Base-by-base conservation (phyloP, 495 filamentous ascomycete genomes). In the Aspergillus indologenus region DNA sequence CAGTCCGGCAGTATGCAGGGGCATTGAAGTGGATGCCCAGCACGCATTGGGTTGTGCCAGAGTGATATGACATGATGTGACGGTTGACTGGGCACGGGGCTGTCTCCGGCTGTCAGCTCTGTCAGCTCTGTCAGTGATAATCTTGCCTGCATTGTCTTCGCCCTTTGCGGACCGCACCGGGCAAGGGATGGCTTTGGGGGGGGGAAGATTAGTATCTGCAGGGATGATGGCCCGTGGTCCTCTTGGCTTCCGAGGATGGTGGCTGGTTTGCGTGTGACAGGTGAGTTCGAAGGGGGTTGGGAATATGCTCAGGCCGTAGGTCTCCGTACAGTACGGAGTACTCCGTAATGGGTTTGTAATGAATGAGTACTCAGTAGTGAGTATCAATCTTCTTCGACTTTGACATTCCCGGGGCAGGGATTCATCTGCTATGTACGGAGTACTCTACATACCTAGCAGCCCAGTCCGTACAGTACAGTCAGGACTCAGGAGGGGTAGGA, bases 1-100 rank as follows among this genome's bases (percentile, higher is more conserved):
- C 53, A 43, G 40, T 46, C 42, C 53, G 53, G 45, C 9, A 55
- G 53, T 19, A 44, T 55, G 53, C 53, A 55, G 43, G 53, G 53
- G 53, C 45, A 52, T 31, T 40, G 12, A 29, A 29, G 26, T 29
- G 9, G n/a, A 50, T 22, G 21, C 5, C 21, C 47, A 14, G 34
- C 12, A 40, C 34, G 12, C 12, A 15, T 15, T 14, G 12, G 12
- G 34, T 40, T 40, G 34, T 11, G 34, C 34, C 5, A 11, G 34
- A 8, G 2, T 40, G 34, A 40, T 40, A 4, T 40, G 34, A 40
- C 34, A 40, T 40, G 34, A 40, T 40, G 34, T 40, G 34, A 40
- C 34, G 12, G 34, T 40, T 11, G 12, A 40, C 34, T 40, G 34
- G 2, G 34, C 34, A 9, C 34, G 34, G 34, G 34, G 5, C 34